Base-by-base conservation (phyloP, 768 basidiomycete species). In the Pleurotus ostreatus region DNA sequence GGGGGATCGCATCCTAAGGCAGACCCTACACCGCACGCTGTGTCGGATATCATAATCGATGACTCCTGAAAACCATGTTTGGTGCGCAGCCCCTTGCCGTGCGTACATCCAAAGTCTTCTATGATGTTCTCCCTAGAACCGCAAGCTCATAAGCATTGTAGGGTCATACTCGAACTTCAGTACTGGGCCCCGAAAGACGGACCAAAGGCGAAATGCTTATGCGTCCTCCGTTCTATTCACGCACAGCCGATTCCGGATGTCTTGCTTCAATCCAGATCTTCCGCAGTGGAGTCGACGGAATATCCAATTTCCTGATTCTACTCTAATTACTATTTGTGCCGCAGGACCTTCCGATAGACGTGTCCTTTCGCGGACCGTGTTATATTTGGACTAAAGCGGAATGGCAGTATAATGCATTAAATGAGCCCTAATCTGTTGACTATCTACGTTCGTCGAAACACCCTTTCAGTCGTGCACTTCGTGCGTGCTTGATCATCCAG, bases 261-360 rank as follows among this genome's bases (percentile, higher is more conserved):
- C 25, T 16, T 15, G 4, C 23, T 53, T 18, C n/a, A 25, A 18
- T 38, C 4, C 39, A 53, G 51, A 51, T 51, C 34, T 30, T 51
- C 20, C 30, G n/a, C 51, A 26, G 39, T 30, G 51, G 51, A 53
- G 51, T 39, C n/a, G 49, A 38, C 22, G 20, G 51, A 40, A 53
- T 53, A 53, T 40, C 16, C 51, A 53, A 53, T 53, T 40, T 41
- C 51, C 51, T 23, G 51, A 53, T 53, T 53, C 26, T 53, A 39
- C 51, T n/a, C 26, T 53, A 53, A 53, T 53, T 53, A 39, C 51
- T 39, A 39, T 23, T 40, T 18, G 51, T 38, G 26, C 51, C 51
- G 51, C 51, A 53, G 51, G 51, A 39, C n/a, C 48, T 34, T 26
- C 11, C 48, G 38, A 23, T 15, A 16, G 51, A 53, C 39, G 22